A percentile compares a stretch with the other conserved stretches of the same genome.
Conservation (phyloP, 305 asterid genomes). For the Solanum hybrid region DNA sequence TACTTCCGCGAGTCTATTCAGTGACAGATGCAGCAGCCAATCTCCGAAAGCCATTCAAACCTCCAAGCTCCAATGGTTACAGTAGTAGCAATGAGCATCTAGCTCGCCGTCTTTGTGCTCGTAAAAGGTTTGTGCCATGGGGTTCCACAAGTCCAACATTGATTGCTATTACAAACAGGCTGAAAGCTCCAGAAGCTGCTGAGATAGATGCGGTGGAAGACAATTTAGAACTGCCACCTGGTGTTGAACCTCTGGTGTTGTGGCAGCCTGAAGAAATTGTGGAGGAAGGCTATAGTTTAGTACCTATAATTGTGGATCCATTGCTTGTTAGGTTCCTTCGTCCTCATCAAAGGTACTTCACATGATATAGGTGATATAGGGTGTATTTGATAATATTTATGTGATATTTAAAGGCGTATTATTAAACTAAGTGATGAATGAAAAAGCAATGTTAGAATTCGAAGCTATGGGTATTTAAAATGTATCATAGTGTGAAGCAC, state of each 20-base stretch:
- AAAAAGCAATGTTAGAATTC: background rate
- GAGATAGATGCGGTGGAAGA: constrained; percentile 45
- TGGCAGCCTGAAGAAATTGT: constrained; percentile 69
- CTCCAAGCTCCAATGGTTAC: constrained; percentile 74
- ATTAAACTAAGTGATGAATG: background rate
- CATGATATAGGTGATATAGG: background rate
- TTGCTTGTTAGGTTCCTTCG: constrained; percentile 92
- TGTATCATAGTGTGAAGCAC: background rate
- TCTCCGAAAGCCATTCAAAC: constrained; percentile 79
- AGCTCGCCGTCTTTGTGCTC: constrained; percentile 72
- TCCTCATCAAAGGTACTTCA: constrained; percentile 85
- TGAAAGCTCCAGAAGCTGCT: constrained; percentile 25
- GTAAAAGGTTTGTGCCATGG: constrained; percentile 97
- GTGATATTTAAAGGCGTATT: background rate
- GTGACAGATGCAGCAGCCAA: constrained; percentile 56
- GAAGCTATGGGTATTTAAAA: background rate
- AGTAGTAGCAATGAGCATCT: constrained; percentile 54
- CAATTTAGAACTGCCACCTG: constrained; percentile 57
- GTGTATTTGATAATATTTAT: background rate
- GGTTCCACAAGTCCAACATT: constrained; percentile 73
- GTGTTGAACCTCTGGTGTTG: constrained; percentile 76
- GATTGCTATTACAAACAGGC: constrained; percentile 53
- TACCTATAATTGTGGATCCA: constrained; percentile 56
- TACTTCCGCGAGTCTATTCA: constrained; percentile 81
- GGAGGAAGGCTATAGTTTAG: constrained; percentile 23